These are phyloP conservation scores for Polytrichum commune DNA, from an alignment of 225 moss, liverwort and hornwort species.

Conservation along the genomic window DNA sequence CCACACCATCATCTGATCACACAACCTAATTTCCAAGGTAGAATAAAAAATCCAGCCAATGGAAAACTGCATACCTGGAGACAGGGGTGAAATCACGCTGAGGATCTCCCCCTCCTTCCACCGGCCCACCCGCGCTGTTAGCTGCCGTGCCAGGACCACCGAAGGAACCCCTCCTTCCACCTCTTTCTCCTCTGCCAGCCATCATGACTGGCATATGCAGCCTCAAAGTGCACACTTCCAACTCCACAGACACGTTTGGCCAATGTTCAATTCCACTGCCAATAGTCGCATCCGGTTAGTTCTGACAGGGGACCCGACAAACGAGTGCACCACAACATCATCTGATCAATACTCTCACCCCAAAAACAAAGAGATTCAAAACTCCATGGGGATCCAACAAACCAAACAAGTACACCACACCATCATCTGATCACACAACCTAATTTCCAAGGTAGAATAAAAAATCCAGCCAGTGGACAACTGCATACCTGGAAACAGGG, in stretches of 20 bases:
- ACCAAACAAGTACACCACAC: too few species aligned
- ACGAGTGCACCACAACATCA: too few species aligned
- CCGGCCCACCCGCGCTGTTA: conserved; percentile 8
- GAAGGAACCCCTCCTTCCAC: conserved; percentile 16
- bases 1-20: not conserved
- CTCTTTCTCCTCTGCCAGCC: too few species aligned
- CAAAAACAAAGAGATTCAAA: too few species aligned
- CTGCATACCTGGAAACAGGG: conserved; percentile 24
- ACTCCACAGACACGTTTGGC: too few species aligned
- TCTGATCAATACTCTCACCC: not conserved
- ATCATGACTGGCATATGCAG: too few species aligned
- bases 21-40: not conserved
- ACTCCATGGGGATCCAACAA: too few species aligned
- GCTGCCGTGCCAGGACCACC: conserved; percentile 29
- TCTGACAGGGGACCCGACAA: too few species aligned
- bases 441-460: not conserved
- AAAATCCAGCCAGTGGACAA: not conserved
- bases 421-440: not conserved
- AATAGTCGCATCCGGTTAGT: too few species aligned
- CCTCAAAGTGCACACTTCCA: too few species aligned
- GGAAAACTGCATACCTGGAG: conserved; percentile 19
- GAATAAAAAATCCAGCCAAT: not conserved
- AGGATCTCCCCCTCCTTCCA: not conserved
- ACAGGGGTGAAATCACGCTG: conserved; percentile 1
- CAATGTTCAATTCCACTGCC: too few species aligned